Evolutionary conservation across 2,329 filamentous ascomycete genomes (phyloP).

Genomic region (Onygenales sp.): DNA sequence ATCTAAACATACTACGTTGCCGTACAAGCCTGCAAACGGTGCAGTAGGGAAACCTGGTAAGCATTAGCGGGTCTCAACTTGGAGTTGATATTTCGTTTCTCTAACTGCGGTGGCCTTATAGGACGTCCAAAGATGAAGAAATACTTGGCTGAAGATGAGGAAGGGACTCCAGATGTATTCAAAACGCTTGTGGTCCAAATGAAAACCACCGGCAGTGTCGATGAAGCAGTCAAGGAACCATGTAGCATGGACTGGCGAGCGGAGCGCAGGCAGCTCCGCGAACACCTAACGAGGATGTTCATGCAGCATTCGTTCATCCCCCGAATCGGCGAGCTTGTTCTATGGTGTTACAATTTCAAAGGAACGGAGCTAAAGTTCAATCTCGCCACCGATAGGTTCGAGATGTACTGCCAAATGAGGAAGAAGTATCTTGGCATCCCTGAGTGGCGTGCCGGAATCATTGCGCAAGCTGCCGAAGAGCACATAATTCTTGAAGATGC

Average conservation of each 20-base stretch:
- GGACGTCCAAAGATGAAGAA: slow-evolving; percentile 6
- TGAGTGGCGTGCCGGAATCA: slow-evolving; percentile 48
- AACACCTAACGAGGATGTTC: slow-evolving; percentile 32
- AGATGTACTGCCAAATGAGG: slow-evolving; percentile 25
- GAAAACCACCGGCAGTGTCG: slow-evolving; percentile 28
- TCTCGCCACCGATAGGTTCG: slow-evolving; percentile 16
- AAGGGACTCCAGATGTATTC: slow-evolving; percentile 47
- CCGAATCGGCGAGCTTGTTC: slow-evolving; percentile 47
- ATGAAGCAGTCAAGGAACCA: slow-evolving; percentile 39
- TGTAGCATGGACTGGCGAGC: slow-evolving; percentile 49
- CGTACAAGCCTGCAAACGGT: background rate
- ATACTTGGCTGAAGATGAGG: slow-evolving; percentile 31
- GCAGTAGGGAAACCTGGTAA: background rate
- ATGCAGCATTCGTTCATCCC: slow-evolving; percentile 43
- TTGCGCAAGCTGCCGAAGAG: slow-evolving; percentile 43
- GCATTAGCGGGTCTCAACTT: background rate
- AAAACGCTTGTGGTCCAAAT: slow-evolving; percentile 42
- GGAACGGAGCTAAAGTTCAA: slow-evolving; percentile 30
- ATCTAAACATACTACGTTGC: background rate
- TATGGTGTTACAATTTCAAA: slow-evolving; percentile 37
- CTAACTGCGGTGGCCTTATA: background rate
- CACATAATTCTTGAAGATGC: slow-evolving; percentile 38
- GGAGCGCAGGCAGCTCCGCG: slow-evolving; percentile 35
- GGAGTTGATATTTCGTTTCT: background rate
- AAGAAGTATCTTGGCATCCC: slow-evolving; percentile 29